A percentile compares a stretch with the other conserved stretches of the same genome.
Conservation (phyloP, 2,329 filamentous ascomycete genomes). For the Ophiocordyceps sinensis region DNA sequence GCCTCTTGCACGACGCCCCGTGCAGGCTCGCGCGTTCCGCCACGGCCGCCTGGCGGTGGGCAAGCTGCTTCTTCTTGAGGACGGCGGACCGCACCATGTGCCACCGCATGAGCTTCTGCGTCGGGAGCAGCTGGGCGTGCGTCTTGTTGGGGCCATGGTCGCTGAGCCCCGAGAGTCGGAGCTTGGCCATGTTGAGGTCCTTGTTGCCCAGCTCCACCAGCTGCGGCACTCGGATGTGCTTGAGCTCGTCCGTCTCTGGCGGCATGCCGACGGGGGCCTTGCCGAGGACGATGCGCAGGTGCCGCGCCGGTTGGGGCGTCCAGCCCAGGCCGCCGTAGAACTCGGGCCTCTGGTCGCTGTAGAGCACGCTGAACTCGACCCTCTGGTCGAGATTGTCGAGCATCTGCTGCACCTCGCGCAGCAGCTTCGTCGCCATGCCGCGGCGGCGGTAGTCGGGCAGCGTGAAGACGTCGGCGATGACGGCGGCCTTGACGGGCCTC, state of each 20-base stretch:
- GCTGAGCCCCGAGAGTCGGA: conserved; percentile 8
- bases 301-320: conserved; percentile 15
- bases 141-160: conserved; percentile 13
- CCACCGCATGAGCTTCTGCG: conserved; percentile 14
- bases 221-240: neutral
- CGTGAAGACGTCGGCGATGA: conserved; percentile 21
- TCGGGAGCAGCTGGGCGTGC: conserved; percentile 19
- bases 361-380: conserved; percentile 20
- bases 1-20: neutral
- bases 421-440: conserved; percentile 21
- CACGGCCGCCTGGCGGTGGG: neutral
- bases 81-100: conserved; percentile 15
- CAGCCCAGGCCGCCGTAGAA: conserved; percentile 21
- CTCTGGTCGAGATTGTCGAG: conserved; percentile 13
- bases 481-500: conserved; percentile 12
- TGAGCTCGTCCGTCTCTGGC: conserved; percentile 6
- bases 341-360: conserved; percentile 17
- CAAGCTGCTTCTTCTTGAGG: conserved; percentile 9
- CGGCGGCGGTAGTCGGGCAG: conserved; percentile 15
- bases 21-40: neutral
- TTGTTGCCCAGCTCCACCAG: conserved; percentile 2
- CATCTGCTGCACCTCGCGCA: conserved; percentile 16
- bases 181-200: conserved; percentile 11
- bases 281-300: conserved; percentile 17
- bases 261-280: conserved; percentile 6